A percentile compares a stretch with the other conserved stretches of the same genome.
phyloP scores from a whole-genome alignment of 129 eudicot genomes.

The Arctium minus region DNA sequence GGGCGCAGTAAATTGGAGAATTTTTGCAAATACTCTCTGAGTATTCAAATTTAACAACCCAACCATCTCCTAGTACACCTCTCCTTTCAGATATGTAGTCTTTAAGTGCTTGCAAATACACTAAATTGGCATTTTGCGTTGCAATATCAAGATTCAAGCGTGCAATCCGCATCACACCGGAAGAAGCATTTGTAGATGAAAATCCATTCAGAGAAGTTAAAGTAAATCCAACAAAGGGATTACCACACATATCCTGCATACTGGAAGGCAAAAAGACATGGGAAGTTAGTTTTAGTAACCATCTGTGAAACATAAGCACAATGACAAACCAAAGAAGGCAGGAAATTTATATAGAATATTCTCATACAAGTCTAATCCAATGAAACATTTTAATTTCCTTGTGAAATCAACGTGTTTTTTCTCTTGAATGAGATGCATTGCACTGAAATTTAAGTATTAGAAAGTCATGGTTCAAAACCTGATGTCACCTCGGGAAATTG shows the following conservation, averaged over 20 bases:
- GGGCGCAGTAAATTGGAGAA: constrained; percentile 58
- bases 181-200: constrained; percentile 24
- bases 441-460: background rate
- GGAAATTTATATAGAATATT: background rate
- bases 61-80: constrained; percentile 60
- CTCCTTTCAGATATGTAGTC: constrained; percentile 50
- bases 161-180: constrained; percentile 14
- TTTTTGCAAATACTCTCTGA: constrained; percentile 36
- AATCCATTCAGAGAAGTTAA: constrained; percentile 24
- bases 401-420: background rate
- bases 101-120: constrained; percentile 59
- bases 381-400: background rate
- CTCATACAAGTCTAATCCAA: background rate
- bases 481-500: background rate
- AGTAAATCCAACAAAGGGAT: constrained; percentile 24
- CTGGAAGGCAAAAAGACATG: constrained; percentile 35
- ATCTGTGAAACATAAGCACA: background rate
- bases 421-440: background rate
- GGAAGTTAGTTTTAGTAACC: background rate
- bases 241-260: constrained; percentile 33
- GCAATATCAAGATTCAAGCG: constrained; percentile 30
- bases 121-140: constrained; percentile 30
- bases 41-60: constrained; percentile 74
- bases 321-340: background rate
- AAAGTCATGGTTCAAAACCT: background rate